Evolutionary conservation across 495 filamentous ascomycete species (phyloP).

Genomic region (Pyrenopolyporus hunteri): DNA sequence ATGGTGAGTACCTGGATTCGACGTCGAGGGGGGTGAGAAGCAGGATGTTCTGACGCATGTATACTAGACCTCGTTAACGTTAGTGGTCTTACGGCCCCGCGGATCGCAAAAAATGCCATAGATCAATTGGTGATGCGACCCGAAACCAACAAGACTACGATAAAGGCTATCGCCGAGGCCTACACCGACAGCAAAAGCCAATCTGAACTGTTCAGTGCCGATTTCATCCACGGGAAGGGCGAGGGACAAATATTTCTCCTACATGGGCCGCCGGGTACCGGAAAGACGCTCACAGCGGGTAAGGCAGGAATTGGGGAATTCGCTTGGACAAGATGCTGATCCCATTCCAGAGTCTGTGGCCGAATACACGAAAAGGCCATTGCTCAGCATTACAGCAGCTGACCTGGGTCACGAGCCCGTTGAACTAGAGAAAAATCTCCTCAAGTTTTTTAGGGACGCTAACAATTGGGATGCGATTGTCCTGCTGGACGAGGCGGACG

Average conservation of each 20-base stretch:
- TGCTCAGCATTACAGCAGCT: conserved; percentile 10
- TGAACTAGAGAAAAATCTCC: conserved; percentile 3
- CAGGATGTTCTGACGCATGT: background rate
- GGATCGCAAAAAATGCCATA: conserved; percentile 9
- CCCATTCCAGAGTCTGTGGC: conserved; percentile 1
- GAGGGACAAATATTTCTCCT: conserved; percentile 4
- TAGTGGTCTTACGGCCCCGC: background rate
- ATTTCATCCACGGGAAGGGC: conserved; percentile 17
- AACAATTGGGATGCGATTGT: conserved; percentile 19
- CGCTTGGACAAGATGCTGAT: background rate
- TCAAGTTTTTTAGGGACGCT: conserved; percentile 1
- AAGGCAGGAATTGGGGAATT: background rate
- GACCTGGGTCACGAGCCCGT: conserved; percentile 7
- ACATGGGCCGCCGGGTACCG: conserved; percentile 15
- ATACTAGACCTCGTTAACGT: conserved; percentile 8
- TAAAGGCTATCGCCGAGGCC: conserved; percentile 4
- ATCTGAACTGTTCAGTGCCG: conserved; percentile 9
- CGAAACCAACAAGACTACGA: background rate
- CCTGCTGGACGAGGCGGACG: conserved; percentile 9
- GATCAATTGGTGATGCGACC: conserved; percentile 9
- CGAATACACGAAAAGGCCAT: conserved; percentile 8
- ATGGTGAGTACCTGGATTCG: background rate
- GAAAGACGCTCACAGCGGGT: conserved; percentile 19
- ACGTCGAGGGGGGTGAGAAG: no score
- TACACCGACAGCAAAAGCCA: conserved; percentile 7